A percentile compares a stretch with the other conserved stretches of the same genome.
phyloP scores from a whole-genome alignment of 2,329 filamentous ascomycete genomes.

The Fusarium sublunatum region DNA sequence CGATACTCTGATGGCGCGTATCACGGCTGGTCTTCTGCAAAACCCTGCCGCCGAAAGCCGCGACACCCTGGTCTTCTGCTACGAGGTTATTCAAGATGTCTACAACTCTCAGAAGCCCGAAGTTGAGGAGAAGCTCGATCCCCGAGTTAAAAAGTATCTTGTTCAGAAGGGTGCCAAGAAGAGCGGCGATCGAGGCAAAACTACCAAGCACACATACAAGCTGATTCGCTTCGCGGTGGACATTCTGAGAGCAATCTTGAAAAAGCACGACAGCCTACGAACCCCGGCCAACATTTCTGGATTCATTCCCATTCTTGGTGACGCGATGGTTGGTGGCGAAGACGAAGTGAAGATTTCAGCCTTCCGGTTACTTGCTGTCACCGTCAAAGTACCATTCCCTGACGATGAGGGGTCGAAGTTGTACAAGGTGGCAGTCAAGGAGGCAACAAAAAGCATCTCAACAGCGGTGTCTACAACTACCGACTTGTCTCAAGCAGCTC shows the following conservation, averaged over 20 bases:
- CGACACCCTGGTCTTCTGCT: slow-evolving; percentile 92
- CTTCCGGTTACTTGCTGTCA: slow-evolving; percentile 83
- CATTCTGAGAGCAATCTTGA: slow-evolving; percentile 83
- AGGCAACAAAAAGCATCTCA: slow-evolving; percentile 85
- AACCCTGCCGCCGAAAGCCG: slow-evolving; percentile 83
- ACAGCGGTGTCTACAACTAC: slow-evolving; percentile 81
- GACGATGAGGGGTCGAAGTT: slow-evolving; percentile 73
- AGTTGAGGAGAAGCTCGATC: slow-evolving; percentile 67
- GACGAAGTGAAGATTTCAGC: slow-evolving; percentile 93
- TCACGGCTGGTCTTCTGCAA: slow-evolving; percentile 83
- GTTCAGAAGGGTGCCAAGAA: slow-evolving; percentile 83
- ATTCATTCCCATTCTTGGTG: slow-evolving; percentile 89
- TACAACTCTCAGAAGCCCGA: slow-evolving; percentile 72
- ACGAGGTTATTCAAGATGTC: slow-evolving; percentile 89
- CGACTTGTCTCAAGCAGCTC: slow-evolving; percentile 85
- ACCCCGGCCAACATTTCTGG: slow-evolving; percentile 83
- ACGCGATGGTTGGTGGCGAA: slow-evolving; percentile 83
- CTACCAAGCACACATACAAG: slow-evolving; percentile 86
- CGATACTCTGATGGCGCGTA: slow-evolving; percentile 85
- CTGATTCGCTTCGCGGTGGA: slow-evolving; percentile 89
- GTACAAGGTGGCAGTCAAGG: slow-evolving; percentile 82
- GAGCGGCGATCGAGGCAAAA: slow-evolving; percentile 75
- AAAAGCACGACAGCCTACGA: slow-evolving; percentile 84
- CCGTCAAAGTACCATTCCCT: slow-evolving; percentile 85
- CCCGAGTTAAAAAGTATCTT: slow-evolving; percentile 77